A percentile compares a stretch with the other conserved stretches of the same genome.
phyloP scores from a whole-genome alignment of 768 basidiomycete species.

The Phlegmacium glaucopus region DNA sequence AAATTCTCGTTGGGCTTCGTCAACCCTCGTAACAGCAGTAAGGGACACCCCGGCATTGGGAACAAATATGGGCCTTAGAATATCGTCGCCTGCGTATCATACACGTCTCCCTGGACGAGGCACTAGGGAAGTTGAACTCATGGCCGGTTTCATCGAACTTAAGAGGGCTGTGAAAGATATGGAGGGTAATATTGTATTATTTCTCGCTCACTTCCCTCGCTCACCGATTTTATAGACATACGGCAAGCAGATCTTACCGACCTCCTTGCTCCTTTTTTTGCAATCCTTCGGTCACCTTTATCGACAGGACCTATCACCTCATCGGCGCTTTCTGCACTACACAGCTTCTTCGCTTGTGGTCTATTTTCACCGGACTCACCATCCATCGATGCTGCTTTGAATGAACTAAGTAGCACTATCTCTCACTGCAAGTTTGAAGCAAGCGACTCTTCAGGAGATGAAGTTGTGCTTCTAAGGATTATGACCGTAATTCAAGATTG shows the following conservation, averaged over 20 bases:
- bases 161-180: conserved; percentile 69
- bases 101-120: conserved; percentile 44
- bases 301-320: conserved; percentile 98
- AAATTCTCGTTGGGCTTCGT: conserved; percentile 94
- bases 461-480: conserved; percentile 90
- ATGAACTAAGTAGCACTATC: conserved; percentile 83
- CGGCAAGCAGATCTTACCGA: conserved; percentile 51
- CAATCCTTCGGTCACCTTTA: conserved; percentile 88
- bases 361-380: conserved; percentile 59
- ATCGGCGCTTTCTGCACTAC: conserved; percentile 83
- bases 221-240: conserved; percentile 45
- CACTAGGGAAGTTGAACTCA: conserved; percentile 77
- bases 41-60: conserved; percentile 69
- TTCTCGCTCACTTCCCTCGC: too few relatives aligned
- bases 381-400: conserved; percentile 62
- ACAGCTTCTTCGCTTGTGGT: conserved; percentile 81
- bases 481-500: conserved; percentile 86
- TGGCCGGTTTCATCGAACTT: conserved; percentile 86
- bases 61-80: conserved; percentile 69
- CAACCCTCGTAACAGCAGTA: conserved; percentile 55
- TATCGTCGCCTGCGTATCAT: conserved; percentile 46
- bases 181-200: conserved; percentile 39
- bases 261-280: conserved; percentile 85
- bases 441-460: conserved; percentile 96
- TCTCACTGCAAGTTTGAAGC: conserved; percentile 98